Evolutionary conservation across 2,329 filamentous ascomycete species (phyloP), one percentile per base, ranked within the genome.

Genomic region (Alternaria alternata): DNA sequence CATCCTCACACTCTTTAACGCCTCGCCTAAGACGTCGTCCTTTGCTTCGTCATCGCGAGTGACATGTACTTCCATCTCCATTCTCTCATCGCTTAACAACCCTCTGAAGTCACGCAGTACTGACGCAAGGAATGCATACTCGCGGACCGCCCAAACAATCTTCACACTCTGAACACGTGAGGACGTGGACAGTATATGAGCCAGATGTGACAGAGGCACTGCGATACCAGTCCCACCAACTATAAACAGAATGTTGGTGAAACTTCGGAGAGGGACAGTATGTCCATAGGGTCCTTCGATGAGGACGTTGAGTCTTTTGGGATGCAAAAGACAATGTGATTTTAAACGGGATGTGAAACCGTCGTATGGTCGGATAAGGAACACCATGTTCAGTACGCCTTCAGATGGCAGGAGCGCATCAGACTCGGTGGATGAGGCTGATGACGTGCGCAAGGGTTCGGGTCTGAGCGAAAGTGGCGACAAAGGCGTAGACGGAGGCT

Each of bases 281-380:
- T 80, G 73, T 4, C 83, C 83, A 57, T 85, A 85, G 0, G 84
- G 83, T 0, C 84, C 84, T 69, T 86, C 84, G 9, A 85, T 67
- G 3, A 85, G 77, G 41, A 85, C 75, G 1, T 66, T 78, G 3
- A 78, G 66, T 4, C 70, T 68, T 16, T 70, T 72, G 12, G 71
- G 67, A 32, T 63, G 61, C 14, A 12, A 59, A 20, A 67, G 63
- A 22, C 64, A 67, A 46, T 67, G 30, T 51, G 63, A 18, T 69
- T 67, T 41, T 9, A 86, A 78, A n/a, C 80, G 76, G 5, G 75
- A 78, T 2, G 84, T 86, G 77, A 83, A 85, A 49, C 84, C 83
- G 51, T 81, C 75, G 65, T 82, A 85, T 0, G 84, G 84, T 2
- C 84, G 80, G 51, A 86, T 79, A 66, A 82, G 81, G 65, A 85